Percentiles rank a stretch among this genome's conserved stretches.
phyloP scores from a whole-genome alignment of 352 stramenopile genomes.

The Pythium sukuiense region DNA sequence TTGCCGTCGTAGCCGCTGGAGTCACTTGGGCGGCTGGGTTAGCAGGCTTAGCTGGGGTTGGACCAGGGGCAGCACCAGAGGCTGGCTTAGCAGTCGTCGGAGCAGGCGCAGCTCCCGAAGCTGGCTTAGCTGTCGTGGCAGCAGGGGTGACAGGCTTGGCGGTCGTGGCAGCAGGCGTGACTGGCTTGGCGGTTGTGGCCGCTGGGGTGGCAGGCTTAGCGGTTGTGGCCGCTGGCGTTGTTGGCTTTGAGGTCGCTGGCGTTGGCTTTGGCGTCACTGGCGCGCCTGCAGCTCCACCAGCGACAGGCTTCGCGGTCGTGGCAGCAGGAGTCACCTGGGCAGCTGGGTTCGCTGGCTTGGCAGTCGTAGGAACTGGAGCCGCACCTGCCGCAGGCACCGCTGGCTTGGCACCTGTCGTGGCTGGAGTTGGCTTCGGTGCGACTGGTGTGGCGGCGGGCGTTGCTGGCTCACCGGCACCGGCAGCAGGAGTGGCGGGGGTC shows the following conservation, averaged over 20 bases:
- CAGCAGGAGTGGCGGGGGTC: not conserved
- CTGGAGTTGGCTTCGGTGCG: not conserved
- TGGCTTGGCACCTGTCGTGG: no score
- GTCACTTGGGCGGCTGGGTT: not conserved
- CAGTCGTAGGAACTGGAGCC: not conserved
- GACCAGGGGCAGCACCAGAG: not conserved
- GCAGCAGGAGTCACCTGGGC: not conserved
- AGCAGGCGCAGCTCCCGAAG: not conserved
- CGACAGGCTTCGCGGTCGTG: not conserved
- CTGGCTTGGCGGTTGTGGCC: not conserved
- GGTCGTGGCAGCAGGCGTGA: not conserved
- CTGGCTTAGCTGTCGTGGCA: not conserved
- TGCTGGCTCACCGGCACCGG: slow-evolving; percentile 5
- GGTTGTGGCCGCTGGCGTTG: not conserved
- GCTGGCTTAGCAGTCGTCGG: not conserved
- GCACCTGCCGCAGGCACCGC: not conserved
- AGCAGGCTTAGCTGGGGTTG: not conserved
- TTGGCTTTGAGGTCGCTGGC: not conserved
- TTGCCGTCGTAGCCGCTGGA: not conserved
- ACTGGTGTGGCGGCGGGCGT: not conserved
- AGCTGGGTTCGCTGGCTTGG: not conserved
- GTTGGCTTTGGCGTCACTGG: not conserved
- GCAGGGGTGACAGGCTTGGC: not conserved
- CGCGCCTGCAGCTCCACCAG: not conserved
- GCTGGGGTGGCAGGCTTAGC: not conserved